phyloP scores from a whole-genome alignment of 768 basidiomycete species.

The Steccherinum ochraceum region DNA sequence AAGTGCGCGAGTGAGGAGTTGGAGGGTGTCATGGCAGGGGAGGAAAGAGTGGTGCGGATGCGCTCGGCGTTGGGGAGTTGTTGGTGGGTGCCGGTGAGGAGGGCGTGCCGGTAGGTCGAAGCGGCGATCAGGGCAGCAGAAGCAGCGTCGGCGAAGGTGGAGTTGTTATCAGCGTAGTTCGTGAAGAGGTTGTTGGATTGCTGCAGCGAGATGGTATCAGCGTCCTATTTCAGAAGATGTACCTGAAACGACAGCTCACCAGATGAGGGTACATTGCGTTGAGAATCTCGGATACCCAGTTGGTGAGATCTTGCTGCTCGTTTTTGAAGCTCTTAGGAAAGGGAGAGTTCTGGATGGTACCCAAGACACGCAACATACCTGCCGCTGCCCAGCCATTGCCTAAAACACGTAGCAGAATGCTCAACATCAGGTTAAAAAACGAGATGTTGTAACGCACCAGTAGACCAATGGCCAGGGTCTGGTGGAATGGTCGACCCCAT shows the following conservation, averaged over 20 bases:
- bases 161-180: constrained; percentile 62
- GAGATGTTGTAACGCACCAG: constrained; percentile 37
- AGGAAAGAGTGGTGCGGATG: constrained; percentile 33
- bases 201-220: constrained; percentile 20
- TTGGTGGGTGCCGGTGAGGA: constrained; percentile 41
- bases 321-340: constrained; percentile 41
- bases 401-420: constrained; percentile 18
- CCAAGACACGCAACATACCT: constrained; percentile 79
- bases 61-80: constrained; percentile 54
- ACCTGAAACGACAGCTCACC: constrained; percentile 37
- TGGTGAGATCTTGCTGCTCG: constrained; percentile 51
- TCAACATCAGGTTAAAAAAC: background rate
- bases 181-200: constrained; percentile 47
- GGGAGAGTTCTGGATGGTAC: constrained; percentile 60
- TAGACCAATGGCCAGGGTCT: constrained; percentile 77
- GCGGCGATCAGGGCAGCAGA: constrained; percentile 71
- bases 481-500: constrained; percentile 39
- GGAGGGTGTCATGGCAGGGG: constrained; percentile 2
- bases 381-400: constrained; percentile 89
- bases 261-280: constrained; percentile 57
- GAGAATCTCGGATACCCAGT: constrained; percentile 72
- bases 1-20: constrained; percentile 36
- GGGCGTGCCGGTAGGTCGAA: constrained; percentile 68
- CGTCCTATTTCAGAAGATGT: background rate
- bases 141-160: constrained; percentile 66